Evolutionary conservation across 1,284 basidiomycete genomes (phyloP).

Genomic region (Abortiporus biennis): DNA sequence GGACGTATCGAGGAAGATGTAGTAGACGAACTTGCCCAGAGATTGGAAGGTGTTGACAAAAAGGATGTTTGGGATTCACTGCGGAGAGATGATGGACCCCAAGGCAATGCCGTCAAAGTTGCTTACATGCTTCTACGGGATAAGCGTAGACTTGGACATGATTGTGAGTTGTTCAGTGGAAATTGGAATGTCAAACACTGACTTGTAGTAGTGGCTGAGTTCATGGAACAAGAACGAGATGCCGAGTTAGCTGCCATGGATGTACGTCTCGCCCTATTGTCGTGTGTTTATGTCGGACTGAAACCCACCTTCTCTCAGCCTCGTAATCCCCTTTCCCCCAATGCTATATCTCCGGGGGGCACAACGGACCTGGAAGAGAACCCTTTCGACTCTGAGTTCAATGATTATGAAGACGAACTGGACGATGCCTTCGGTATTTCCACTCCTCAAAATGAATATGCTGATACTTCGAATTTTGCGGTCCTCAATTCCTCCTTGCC

Average conservation of each 20-base stretch:
- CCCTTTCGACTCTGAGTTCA: conserved; percentile 64
- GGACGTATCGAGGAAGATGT: conserved; percentile 89
- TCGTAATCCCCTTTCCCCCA: conserved; percentile 43
- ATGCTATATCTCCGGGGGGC: conserved; percentile 51
- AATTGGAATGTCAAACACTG: conserved; percentile 4
- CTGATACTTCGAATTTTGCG: conserved; percentile 61
- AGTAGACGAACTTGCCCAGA: conserved; percentile 74
- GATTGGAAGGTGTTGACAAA: conserved; percentile 74
- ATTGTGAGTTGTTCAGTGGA: conserved; percentile 46
- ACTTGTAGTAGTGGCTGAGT: conserved; percentile 57
- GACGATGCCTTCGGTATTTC: conserved; percentile 47
- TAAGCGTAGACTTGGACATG: conserved; percentile 81
- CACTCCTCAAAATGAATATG: conserved; percentile 37
- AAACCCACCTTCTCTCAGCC: conserved; percentile 38
- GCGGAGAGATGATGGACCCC: conserved; percentile 71
- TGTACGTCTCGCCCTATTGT: conserved; percentile 34
- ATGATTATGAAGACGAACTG: conserved; percentile 52
- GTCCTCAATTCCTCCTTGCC: conserved; percentile 83
- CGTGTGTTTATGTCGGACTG: not conserved
- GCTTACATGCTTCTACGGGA: conserved; percentile 93
- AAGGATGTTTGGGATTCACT: conserved; percentile 86
- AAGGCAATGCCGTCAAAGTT: conserved; percentile 94
- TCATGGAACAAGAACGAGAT: conserved; percentile 77
- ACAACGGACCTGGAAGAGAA: conserved; percentile 57
- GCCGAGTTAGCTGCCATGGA: conserved; percentile 75